Evolutionary conservation across 768 basidiomycete genomes (phyloP), one percentile per base, ranked within the genome.

Genomic region (Auricularia sp.): DNA sequence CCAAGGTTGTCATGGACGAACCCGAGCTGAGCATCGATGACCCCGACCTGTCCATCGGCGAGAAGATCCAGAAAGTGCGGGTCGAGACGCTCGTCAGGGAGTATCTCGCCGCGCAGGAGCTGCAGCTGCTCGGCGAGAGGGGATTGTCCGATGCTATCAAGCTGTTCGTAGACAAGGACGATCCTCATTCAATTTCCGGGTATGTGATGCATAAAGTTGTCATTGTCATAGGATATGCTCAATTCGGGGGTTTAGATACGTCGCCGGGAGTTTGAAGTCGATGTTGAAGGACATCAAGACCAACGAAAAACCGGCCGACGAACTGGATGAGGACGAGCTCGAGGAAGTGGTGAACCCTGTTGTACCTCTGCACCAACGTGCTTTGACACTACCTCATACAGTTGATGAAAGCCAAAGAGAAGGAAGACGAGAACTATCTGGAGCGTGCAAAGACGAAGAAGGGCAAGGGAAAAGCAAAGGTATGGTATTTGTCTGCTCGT

Each of bases 151-250:
- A 94, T 73, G 97, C 97, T 5, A 94, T 99, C 63, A 88, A 92
- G 78, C 82, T 88, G 75, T 98, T 91, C 76, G 95, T 99, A 66
- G 95, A 98, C 75, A 99, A 99, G 80, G 96, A 98, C 71, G 94
- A 97, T 74, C 86, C 85, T 35, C 90, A 94, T 78, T 93, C 96
- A 8, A 96, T 99, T 72, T 84, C 87, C 68, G 83, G 79, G 94
- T 94, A 68, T 68, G 89, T 83, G n/a, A 3, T 13, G 39, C 35
- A 36, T 63, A 24, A 34, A 7, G 44, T 33, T 37, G 14, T 56
- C 10, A 56, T 56, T 18, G 34, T 61, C 58, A 29, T 29, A 29
- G 29, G 29, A 29, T 29, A 29, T 29, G 29, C 29, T 29, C 29
- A 29, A 29, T 29, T 29, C 29, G 29, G 29, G 29, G 29, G 29